These are phyloP conservation scores for Vaccinium macrocarpon DNA, from an alignment of 148 eudicot species.

Conservation along the genomic window DNA sequence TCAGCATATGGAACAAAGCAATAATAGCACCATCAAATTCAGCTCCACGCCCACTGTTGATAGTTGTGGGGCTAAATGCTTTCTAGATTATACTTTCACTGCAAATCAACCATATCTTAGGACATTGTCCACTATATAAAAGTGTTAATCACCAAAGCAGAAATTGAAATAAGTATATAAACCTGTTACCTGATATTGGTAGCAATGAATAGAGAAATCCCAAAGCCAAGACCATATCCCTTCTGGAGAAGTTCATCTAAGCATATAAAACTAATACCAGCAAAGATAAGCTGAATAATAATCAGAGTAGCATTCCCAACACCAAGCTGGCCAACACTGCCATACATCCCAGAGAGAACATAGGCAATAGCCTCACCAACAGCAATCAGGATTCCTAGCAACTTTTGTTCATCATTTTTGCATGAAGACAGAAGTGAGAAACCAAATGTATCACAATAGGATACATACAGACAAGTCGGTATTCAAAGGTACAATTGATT, in stretches of 20 bases:
- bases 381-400: slow-evolving; percentile 79
- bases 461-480: not conserved
- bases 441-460: slow-evolving; percentile 6
- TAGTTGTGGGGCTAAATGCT: slow-evolving; percentile 84
- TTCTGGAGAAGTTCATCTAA: slow-evolving; percentile 89
- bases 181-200: slow-evolving; percentile 73
- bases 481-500: not conserved
- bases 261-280: slow-evolving; percentile 82
- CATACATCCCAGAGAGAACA: slow-evolving; percentile 89
- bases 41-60: slow-evolving; percentile 83
- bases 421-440: not conserved
- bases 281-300: slow-evolving; percentile 79
- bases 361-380: slow-evolving; percentile 91
- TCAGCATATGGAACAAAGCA: slow-evolving; percentile 78
- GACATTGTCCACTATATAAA: not conserved
- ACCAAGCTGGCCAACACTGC: slow-evolving; percentile 78
- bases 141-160: not conserved
- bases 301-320: slow-evolving; percentile 79
- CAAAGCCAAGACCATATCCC: slow-evolving; percentile 92
- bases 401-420: slow-evolving; percentile 83
- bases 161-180: not conserved
- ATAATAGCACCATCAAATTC: slow-evolving; percentile 91
- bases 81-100: slow-evolving; percentile 91
- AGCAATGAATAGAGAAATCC: slow-evolving; percentile 80
- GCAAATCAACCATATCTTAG: slow-evolving; percentile 21